phyloP scores from a whole-genome alignment of 2,329 filamentous ascomycete species.

The Calonectria hongkongensis region DNA sequence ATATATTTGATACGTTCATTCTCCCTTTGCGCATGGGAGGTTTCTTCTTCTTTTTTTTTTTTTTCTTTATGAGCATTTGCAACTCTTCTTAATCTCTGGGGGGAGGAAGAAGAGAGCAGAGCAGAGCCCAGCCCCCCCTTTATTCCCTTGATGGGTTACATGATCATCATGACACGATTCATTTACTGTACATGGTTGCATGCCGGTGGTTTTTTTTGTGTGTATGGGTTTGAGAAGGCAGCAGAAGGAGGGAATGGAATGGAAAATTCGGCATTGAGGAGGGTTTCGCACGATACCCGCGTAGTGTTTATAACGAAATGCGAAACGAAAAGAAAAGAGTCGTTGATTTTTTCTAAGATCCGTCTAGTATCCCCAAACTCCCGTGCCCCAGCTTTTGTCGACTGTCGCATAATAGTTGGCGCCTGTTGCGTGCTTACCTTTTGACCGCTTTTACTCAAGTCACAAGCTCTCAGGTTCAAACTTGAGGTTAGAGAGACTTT shows the following conservation, averaged over 20 bases:
- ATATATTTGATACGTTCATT: conserved; percentile 50
- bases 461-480: not conserved
- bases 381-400: conserved; percentile 28
- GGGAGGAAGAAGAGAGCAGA: conserved; percentile 47
- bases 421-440: not conserved
- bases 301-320: conserved; percentile 45
- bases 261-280: conserved; percentile 20
- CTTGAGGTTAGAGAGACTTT: conserved; percentile 49
- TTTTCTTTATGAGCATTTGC: conserved; percentile 44
- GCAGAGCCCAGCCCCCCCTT: conserved; percentile 33
- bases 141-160: conserved; percentile 39
- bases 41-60: conserved; percentile 41
- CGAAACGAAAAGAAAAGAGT: conserved; percentile 46
- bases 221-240: conserved; percentile 5
- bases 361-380: conserved; percentile 51
- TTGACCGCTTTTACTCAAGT: not conserved
- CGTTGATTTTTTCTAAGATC: conserved; percentile 47
- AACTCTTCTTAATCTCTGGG: conserved; percentile 42
- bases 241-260: conserved; percentile 11
- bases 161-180: conserved; percentile 32
- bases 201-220: conserved; percentile 27
- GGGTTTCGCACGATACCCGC: conserved; percentile 52
- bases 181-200: conserved; percentile 38
- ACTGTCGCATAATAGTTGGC: not conserved
- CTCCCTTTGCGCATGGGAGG: conserved; percentile 48